phyloP scores from a whole-genome alignment of 1,139 yeast species.

The Casaregolazyma suthepensis region DNA sequence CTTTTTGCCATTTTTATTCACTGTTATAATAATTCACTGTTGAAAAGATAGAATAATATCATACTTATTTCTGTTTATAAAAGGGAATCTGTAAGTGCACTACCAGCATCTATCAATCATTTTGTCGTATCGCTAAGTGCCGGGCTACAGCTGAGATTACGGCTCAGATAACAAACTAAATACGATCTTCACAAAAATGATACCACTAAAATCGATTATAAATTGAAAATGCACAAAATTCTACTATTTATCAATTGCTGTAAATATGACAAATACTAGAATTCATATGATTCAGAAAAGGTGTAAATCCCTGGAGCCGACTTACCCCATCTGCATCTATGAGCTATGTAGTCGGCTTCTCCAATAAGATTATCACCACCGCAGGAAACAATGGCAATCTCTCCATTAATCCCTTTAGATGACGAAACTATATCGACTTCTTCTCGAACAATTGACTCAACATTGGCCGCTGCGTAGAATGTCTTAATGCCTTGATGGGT shows the following conservation, averaged over 20 bases:
- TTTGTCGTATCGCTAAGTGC: too few species aligned
- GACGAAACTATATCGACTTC: conserved; percentile 2
- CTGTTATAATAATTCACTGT: too few species aligned
- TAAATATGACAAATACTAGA: background rate
- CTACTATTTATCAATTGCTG: background rate
- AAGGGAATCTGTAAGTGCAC: too few species aligned
- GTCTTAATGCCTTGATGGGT: background rate
- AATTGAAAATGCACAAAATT: background rate
- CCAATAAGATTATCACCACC: conserved; percentile 36
- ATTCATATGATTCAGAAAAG: conserved; percentile 17
- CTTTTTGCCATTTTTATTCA: too few species aligned
- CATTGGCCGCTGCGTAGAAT: background rate
- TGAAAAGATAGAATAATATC: too few species aligned
- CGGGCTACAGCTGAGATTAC: too few species aligned
- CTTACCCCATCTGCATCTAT: conserved; percentile 28
- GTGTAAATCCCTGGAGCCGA: conserved; percentile 21
- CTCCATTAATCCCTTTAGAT: conserved; percentile 4
- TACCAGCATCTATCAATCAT: too few species aligned
- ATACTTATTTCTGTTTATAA: too few species aligned
- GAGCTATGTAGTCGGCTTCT: conserved; percentile 30
- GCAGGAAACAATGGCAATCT: conserved; percentile 38
- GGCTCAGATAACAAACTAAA: too few species aligned
- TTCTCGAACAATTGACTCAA: conserved; percentile 2
- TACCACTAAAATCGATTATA: background rate
- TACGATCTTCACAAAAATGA: too few species aligned